Conservation (phyloP, 257 asterid species). For the Capsicum pubescens region DNA sequence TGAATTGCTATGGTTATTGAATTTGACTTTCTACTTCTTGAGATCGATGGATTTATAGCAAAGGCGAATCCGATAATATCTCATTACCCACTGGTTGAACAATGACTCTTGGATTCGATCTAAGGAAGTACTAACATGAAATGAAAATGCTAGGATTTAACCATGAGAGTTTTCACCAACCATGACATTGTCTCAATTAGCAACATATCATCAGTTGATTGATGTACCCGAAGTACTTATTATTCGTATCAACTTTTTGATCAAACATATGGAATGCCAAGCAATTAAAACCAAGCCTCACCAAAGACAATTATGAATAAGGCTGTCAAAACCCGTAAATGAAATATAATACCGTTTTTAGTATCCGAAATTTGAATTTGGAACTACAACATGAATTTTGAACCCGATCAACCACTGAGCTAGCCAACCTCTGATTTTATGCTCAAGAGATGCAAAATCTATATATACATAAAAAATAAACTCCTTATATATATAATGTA, state of each 20-base stretch:
- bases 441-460: too few relatives aligned
- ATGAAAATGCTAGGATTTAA: constrained; percentile 84
- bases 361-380: too few relatives aligned
- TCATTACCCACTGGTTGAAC: constrained; percentile 67
- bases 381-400: too few relatives aligned
- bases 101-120: constrained; percentile 53
- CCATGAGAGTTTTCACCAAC: constrained; percentile 87
- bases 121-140: constrained; percentile 89
- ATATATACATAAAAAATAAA: too few relatives aligned
- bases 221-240: constrained; percentile 56
- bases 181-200: constrained; percentile 66
- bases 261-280: constrained; percentile 80
- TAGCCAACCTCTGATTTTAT: too few relatives aligned
- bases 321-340: constrained; percentile 79
- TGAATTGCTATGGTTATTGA: too few relatives aligned
- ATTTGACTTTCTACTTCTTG: constrained; percentile 57
- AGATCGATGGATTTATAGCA: constrained; percentile 52
- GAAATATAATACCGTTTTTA: constrained; percentile 69
- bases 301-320: constrained; percentile 87
- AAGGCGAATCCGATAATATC: constrained; percentile 73
- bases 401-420: too few relatives aligned
- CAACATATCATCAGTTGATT: constrained; percentile 76
- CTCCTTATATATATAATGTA: too few relatives aligned
- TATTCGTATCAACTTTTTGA: constrained; percentile 51
- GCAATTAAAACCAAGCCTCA: constrained; percentile 73